A percentile compares a stretch with the other conserved stretches of the same genome.
phyloP scores from a whole-genome alignment of 768 basidiomycete species.

The Serendipita sp. region DNA sequence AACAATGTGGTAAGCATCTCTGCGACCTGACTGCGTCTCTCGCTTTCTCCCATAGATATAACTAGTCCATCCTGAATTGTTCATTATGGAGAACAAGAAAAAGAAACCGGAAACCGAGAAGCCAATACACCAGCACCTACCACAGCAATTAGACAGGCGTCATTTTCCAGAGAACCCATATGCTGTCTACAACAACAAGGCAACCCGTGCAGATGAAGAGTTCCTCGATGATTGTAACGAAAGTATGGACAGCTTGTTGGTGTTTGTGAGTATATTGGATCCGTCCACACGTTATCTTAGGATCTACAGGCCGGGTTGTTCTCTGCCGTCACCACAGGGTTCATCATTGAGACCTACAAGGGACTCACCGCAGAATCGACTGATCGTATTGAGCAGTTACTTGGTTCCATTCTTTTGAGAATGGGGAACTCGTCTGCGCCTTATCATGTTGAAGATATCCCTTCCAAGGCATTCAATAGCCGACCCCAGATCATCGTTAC shows the following conservation, averaged over 20 bases:
- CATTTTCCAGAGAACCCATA: not conserved
- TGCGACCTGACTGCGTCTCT: no score
- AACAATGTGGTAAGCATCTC: no score
- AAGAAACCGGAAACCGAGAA: no score
- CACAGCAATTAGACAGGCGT: no score
- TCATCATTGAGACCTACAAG: not conserved
- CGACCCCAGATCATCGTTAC: not conserved
- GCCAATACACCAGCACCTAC: no score
- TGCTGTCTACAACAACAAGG: not conserved
- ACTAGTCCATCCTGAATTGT: no score
- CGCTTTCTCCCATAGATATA: no score
- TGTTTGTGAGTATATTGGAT: not conserved
- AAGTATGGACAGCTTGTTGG: not conserved
- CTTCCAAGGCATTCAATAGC: not conserved
- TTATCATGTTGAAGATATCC: not conserved
- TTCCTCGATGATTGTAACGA: not conserved
- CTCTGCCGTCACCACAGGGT: not conserved
- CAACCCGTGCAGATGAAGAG: not conserved
- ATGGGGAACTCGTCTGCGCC: not conserved
- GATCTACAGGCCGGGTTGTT: not conserved
- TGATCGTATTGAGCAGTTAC: not conserved
- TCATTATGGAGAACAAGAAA: no score
- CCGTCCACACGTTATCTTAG: not conserved
- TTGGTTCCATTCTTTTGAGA: not conserved
- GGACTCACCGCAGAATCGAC: not conserved